These are phyloP conservation scores for Cystofilobasidium macerans DNA, from an alignment of 768 basidiomycete genomes.

Conservation along the genomic window DNA sequence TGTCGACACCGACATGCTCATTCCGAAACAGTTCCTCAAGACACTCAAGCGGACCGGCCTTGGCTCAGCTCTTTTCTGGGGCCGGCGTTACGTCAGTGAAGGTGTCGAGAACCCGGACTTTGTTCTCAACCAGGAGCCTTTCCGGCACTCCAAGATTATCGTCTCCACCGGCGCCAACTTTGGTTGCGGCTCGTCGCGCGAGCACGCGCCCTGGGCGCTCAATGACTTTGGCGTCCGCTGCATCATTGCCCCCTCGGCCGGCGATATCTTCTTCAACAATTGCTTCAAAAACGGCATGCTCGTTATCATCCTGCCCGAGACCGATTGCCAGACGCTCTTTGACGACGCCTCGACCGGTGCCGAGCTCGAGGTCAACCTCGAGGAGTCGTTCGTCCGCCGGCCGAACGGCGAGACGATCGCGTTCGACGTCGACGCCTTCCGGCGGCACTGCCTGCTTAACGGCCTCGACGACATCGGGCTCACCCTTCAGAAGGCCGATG, in stretches of 20 bases:
- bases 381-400: constrained; percentile 60
- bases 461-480: constrained; percentile 84
- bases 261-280: constrained; percentile 72
- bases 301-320: constrained; percentile 58
- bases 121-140: constrained; percentile 68
- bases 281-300: constrained; percentile 91
- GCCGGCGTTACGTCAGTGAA: constrained; percentile 63
- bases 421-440: constrained; percentile 80
- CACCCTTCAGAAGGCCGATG: constrained; percentile 65
- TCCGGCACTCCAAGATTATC: constrained; percentile 62
- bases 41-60: constrained; percentile 82
- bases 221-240: constrained; percentile 84
- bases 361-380: constrained; percentile 73
- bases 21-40: constrained; percentile 87
- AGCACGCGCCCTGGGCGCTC: constrained; percentile 66
- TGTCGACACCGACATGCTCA: constrained; percentile 88
- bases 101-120: constrained; percentile 68
- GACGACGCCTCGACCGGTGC: constrained; percentile 64
- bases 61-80: constrained; percentile 68
- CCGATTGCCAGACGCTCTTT: constrained; percentile 59
- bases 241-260: constrained; percentile 77
- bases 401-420: constrained; percentile 59
- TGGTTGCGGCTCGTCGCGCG: constrained; percentile 79
- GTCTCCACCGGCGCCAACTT: constrained; percentile 81
- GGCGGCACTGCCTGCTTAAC: constrained; percentile 84